These are phyloP conservation scores for Alternaria alternata DNA, from an alignment of 2,329 filamentous ascomycete genomes.

Conservation along the genomic window DNA sequence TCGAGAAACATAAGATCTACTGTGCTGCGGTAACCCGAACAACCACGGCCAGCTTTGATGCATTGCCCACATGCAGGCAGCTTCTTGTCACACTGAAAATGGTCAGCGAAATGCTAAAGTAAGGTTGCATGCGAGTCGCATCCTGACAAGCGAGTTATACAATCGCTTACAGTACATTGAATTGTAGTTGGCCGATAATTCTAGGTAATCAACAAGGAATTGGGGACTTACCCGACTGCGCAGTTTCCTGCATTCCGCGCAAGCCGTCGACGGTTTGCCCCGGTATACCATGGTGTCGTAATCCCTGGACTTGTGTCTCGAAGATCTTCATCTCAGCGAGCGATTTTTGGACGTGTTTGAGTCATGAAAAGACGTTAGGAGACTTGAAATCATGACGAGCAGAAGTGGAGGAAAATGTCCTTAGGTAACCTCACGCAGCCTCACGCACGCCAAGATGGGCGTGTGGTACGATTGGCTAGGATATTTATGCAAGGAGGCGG, in stretches of 20 bases:
- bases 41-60: constrained; percentile 33
- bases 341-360: background rate
- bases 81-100: constrained; percentile 36
- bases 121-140: background rate
- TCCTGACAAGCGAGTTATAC: background rate
- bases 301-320: background rate
- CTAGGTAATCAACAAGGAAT: background rate
- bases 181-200: background rate
- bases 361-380: background rate
- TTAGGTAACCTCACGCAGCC: background rate
- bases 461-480: background rate
- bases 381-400: background rate
- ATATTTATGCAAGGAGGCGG: constrained; percentile 2
- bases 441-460: background rate
- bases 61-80: constrained; percentile 39
- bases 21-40: constrained; percentile 38
- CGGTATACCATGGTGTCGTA: constrained; percentile 33
- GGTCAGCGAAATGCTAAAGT: background rate
- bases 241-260: constrained; percentile 42
- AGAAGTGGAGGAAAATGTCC: background rate
- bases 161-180: background rate
- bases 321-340: constrained; percentile 2
- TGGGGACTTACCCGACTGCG: constrained; percentile 34
- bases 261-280: constrained; percentile 34
- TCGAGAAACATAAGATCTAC: constrained; percentile 42